phyloP scores from a whole-genome alignment of 495 filamentous ascomycete species.

The Tuber aestivum region DNA sequence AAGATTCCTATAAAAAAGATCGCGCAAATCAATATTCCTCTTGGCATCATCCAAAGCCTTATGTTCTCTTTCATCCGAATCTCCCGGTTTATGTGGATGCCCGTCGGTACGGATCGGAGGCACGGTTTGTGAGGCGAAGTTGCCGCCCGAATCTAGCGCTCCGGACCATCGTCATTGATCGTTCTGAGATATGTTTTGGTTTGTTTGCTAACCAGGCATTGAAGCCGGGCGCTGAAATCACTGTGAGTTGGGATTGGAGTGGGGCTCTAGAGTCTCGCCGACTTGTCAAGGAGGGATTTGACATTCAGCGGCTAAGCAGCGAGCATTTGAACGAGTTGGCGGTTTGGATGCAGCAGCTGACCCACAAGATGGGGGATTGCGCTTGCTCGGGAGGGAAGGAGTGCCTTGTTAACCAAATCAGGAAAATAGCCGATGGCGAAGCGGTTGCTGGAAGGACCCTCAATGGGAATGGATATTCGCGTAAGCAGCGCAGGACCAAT shows the following conservation, averaged over 20 bases:
- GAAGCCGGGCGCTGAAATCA: constrained; percentile 57
- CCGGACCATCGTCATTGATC: constrained; percentile 71
- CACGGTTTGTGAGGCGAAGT: constrained; percentile 80
- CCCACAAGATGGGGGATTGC: constrained; percentile 37
- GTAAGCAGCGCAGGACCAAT: constrained; percentile 27
- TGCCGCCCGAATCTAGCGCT: constrained; percentile 78
- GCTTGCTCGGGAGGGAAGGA: constrained; percentile 31
- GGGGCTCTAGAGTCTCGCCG: constrained; percentile 28
- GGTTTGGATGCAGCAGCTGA: constrained; percentile 23
- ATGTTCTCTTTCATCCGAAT: constrained; percentile 75
- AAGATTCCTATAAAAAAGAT: constrained; percentile 69
- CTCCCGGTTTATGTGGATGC: constrained; percentile 89
- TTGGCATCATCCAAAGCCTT: constrained; percentile 71
- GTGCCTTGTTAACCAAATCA: constrained; percentile 31
- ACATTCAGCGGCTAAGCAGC: constrained; percentile 42
- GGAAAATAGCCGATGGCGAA: constrained; percentile 11
- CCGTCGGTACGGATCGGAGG: constrained; percentile 70
- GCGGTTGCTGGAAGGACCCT: constrained; percentile 17
- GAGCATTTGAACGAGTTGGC: constrained; percentile 50
- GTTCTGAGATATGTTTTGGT: constrained; percentile 74
- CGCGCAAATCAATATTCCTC: constrained; percentile 67
- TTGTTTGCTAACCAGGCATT: constrained; percentile 70
- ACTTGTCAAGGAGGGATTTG: constrained; percentile 45
- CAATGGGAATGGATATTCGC: constrained; percentile 25
- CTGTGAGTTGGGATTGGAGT: constrained; percentile 61